phyloP scores from a whole-genome alignment of 2,329 filamentous ascomycete species.

The Ceratocystis colombiana region DNA sequence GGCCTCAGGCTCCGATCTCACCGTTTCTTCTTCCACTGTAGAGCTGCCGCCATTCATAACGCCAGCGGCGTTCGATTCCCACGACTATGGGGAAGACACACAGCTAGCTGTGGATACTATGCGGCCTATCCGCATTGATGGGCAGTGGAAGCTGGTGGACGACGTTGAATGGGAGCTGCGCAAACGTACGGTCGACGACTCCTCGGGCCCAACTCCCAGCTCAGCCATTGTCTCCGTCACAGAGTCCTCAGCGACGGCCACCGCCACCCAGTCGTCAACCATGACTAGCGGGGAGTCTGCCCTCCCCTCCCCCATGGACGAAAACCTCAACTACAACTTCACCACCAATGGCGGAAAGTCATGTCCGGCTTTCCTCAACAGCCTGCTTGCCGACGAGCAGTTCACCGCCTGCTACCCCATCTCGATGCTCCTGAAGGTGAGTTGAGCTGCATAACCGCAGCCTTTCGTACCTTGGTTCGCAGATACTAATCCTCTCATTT shows the following conservation, averaged over 20 bases:
- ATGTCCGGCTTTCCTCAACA: slow-evolving; percentile 59
- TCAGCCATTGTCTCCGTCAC: neutral
- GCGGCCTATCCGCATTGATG: slow-evolving; percentile 26
- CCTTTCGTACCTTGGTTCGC: neutral
- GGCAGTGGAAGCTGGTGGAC: slow-evolving; percentile 27
- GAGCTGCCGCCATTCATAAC: slow-evolving; percentile 11
- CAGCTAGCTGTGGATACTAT: slow-evolving; percentile 26
- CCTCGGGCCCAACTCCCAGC: slow-evolving; percentile 20
- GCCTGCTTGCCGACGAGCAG: slow-evolving; percentile 53
- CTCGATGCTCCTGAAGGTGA: slow-evolving; percentile 70
- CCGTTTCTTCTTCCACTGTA: neutral
- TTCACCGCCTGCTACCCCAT: slow-evolving; percentile 71
- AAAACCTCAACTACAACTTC: slow-evolving; percentile 53
- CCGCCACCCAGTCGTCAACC: slow-evolving; percentile 28
- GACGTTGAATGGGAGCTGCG: slow-evolving; percentile 25
- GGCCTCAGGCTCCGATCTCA: slow-evolving; percentile 8
- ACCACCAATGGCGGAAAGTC: slow-evolving; percentile 39
- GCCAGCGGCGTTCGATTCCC: slow-evolving; percentile 8
- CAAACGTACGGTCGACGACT: slow-evolving; percentile 30
- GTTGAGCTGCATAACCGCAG: neutral
- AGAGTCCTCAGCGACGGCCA: neutral
- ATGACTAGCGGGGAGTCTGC: slow-evolving; percentile 32
- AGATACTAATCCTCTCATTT: slow-evolving; percentile 26
- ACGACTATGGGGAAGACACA: slow-evolving; percentile 19
- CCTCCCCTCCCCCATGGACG: slow-evolving; percentile 58